These are phyloP conservation scores for Mrakia gelida DNA, from an alignment of 768 basidiomycete genomes.

Conservation along the genomic window DNA sequence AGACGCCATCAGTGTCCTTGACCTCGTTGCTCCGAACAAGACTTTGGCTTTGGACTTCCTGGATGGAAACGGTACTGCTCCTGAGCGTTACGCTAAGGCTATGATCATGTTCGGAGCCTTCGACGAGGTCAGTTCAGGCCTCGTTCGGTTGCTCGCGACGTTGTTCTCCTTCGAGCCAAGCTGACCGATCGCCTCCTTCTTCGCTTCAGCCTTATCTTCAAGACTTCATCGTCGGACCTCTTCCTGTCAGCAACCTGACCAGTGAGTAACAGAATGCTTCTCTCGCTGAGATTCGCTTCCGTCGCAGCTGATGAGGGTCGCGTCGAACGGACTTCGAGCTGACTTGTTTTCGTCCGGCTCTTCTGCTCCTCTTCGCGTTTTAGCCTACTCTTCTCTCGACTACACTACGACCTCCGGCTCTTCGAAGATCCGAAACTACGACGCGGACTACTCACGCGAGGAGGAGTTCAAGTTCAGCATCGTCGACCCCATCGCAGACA, in stretches of 20 bases:
- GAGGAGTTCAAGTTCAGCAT: slow-evolving; percentile 38
- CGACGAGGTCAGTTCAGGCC: slow-evolving; percentile 22
- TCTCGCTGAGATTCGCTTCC: no score
- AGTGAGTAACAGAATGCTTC: background rate
- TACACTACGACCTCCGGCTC: slow-evolving; percentile 34
- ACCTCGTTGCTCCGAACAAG: slow-evolving; percentile 34
- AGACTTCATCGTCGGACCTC: slow-evolving; percentile 37
- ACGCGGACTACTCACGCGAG: slow-evolving; percentile 36
- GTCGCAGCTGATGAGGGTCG: no score
- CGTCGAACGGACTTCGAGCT: background rate
- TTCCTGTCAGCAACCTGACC: slow-evolving; percentile 32
- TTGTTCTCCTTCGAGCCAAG: background rate
- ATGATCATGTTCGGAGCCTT: slow-evolving; percentile 34
- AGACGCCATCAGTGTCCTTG: slow-evolving; percentile 30
- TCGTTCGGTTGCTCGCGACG: background rate
- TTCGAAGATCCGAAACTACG: slow-evolving; percentile 36
- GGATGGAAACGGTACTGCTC: slow-evolving; percentile 30
- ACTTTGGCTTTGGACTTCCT: slow-evolving; percentile 35
- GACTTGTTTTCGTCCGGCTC: background rate
- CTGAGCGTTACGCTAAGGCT: slow-evolving; percentile 36
- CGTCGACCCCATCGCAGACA: slow-evolving; percentile 37
- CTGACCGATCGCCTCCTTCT: slow-evolving; percentile 52
- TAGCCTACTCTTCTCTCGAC: slow-evolving; percentile 10
- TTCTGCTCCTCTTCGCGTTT: no score
- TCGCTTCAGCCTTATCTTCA: slow-evolving; percentile 45